A percentile compares a stretch with the other conserved stretches of the same genome.
phyloP scores from a whole-genome alignment of 1,284 basidiomycete genomes.

The Ganoderma boninense region DNA sequence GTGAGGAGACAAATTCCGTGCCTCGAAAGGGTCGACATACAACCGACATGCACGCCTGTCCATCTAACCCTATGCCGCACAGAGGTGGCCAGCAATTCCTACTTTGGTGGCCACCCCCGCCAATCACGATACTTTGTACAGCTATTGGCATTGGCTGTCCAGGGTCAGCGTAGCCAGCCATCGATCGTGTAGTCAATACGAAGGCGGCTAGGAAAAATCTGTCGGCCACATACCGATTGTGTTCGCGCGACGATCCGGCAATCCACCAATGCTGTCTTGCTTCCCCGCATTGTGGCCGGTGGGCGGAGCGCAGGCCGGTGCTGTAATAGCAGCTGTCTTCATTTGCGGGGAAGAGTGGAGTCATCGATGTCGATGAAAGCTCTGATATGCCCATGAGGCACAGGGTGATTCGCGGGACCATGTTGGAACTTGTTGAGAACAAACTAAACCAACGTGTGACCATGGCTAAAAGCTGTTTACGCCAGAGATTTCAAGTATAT shows the following conservation, averaged over 20 bases:
- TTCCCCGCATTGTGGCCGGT: not conserved
- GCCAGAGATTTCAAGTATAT: not conserved
- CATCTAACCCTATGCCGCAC: not conserved
- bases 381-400: not conserved
- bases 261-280: not conserved
- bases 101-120: not conserved
- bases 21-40: not conserved
- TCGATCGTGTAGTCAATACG: not conserved
- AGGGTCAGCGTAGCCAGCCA: not conserved
- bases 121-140: not conserved
- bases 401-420: not conserved
- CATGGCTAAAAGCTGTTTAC: not conserved
- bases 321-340: not conserved
- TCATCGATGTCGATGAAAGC: conserved; percentile 3
- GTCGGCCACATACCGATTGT: not conserved
- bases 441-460: not conserved
- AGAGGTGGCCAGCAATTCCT: not conserved
- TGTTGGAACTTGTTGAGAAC: not conserved
- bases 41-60: not conserved
- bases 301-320: not conserved
- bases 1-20: not conserved
- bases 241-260: not conserved
- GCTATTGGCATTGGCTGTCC: not conserved
- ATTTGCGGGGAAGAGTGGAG: not conserved
- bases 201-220: not conserved